These are phyloP conservation scores for Blechomonas ayalai DNA, from an alignment of 208 protist species.

Conservation along the genomic window DNA sequence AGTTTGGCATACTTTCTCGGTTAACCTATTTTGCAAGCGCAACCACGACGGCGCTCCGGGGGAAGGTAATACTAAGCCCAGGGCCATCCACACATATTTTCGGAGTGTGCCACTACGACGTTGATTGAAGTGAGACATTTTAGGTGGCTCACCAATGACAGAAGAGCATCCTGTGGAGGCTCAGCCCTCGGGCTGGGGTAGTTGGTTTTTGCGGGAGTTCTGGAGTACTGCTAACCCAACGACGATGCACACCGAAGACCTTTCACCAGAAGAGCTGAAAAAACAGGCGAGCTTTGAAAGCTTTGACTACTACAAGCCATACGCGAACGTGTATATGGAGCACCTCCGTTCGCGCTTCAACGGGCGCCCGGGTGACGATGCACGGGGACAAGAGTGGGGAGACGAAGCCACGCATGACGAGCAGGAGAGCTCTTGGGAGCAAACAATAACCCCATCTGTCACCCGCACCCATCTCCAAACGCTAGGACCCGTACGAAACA, in stretches of 20 bases:
- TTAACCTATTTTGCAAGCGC: too few species aligned
- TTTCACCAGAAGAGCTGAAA: slow-evolving; percentile 31
- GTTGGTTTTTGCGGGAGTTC: slow-evolving; percentile 12
- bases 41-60: too few species aligned
- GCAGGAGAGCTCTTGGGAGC: too few species aligned
- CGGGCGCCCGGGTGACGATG: too few species aligned
- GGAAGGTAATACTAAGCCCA: too few species aligned
- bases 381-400: too few species aligned
- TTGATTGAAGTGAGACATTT: slow-evolving; percentile 1
- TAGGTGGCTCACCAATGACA: slow-evolving; percentile 4
- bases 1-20: not conserved
- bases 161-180: slow-evolving; percentile 1
- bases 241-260: slow-evolving; percentile 31
- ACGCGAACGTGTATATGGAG: slow-evolving; percentile 74
- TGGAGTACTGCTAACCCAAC: slow-evolving; percentile 54
- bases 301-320: slow-evolving; percentile 79
- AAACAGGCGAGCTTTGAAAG: slow-evolving; percentile 75
- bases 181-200: slow-evolving; percentile 1
- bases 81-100: too few species aligned
- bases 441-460: too few species aligned
- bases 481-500: too few species aligned
- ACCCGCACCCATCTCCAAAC: too few species aligned
- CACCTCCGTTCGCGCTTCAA: slow-evolving; percentile 39
- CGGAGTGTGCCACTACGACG: too few species aligned
- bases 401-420: too few species aligned